Evolutionary conservation across 108 stramenopile species (phyloP).

Genomic region (Bacterosira constricta): DNA sequence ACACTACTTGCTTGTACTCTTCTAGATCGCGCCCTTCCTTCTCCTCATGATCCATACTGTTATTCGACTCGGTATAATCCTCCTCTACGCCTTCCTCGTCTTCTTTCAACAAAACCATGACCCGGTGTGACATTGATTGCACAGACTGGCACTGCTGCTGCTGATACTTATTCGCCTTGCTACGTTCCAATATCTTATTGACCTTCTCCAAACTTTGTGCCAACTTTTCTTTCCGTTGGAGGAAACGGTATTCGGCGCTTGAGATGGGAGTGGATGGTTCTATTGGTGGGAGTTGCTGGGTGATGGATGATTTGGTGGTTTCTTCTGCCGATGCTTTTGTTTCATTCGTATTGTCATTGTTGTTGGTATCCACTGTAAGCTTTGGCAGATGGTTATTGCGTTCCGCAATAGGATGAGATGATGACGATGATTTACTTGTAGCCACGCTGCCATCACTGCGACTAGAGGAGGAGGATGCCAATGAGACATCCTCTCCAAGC

Average conservation of each 20-base stretch:
- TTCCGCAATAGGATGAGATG: no score
- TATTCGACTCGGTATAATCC: no score
- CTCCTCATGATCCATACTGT: background rate
- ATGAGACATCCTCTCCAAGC: background rate
- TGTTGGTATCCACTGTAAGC: no score
- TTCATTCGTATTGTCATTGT: background rate
- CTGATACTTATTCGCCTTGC: background rate
- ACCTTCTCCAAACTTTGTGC: slow-evolving; percentile 41
- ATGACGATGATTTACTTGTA: no score
- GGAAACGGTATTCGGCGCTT: slow-evolving; percentile 27
- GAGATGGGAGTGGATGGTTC: slow-evolving; percentile 42
- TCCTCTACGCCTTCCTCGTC: slow-evolving; percentile 7
- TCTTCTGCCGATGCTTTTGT: background rate
- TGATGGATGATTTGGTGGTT: background rate
- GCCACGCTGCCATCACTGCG: background rate
- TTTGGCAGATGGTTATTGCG: no score
- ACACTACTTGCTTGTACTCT: no score
- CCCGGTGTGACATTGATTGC: no score
- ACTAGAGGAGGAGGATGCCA: background rate
- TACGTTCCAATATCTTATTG: slow-evolving; percentile 29
- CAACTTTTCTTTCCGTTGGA: slow-evolving; percentile 32
- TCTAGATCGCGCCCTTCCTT: no score
- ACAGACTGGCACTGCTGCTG: background rate
- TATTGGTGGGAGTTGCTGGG: background rate
- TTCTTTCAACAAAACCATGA: background rate